Evolutionary conservation across 2,329 filamentous ascomycete species (phyloP), one percentile per base, ranked within the genome.

Genomic region (Pyrenophora seminiperda): DNA sequence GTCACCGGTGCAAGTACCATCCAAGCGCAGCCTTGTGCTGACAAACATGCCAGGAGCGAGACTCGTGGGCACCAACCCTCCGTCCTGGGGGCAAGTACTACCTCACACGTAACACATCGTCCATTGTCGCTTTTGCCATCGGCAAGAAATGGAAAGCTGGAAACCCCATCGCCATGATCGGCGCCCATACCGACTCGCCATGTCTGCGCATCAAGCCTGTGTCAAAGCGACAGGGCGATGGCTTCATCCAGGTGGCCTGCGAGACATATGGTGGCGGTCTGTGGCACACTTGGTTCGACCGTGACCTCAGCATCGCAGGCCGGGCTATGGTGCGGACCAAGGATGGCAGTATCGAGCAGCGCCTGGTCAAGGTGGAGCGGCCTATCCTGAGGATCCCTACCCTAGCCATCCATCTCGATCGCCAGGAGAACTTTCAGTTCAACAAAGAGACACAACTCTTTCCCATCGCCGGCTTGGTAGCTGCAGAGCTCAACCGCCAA

Each of bases 221-320:
- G 33, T 96, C 90, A 69, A 96, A 93, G 77, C 94, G 93, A 77
- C 83, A 84, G 67, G 86, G 83, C 47, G 88, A 89, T 58, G 93
- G 93, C 10, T 99, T 94, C 74, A 76, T 97, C 56, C 94, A 99
- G 76, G 87, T 99, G 49, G 94, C 92, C 44, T 93, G 97, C 42
- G 94, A 99, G 79, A 93, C 91, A 1, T 99, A 99, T 69, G 94
- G 94, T 44, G 94, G 94, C 54, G 94, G 94, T 47, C 87, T 97
- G 67, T 97, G 93, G 93, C 92, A 97, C 75, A 96, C 90, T 38
- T 99, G 85, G 94, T 99, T 99, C 70, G 94, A 99, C 73, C 87
- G 94, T 41, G 94, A 99, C 72, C 79, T 99, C 55, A 89, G 90
- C 63, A 85, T 97, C 45, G 94, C 94, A 24, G 94, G 94, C 7